A percentile compares a stretch with the other conserved stretches of the same genome.
These are phyloP conservation scores for Tubosaeta sp. DNA, from an alignment of 768 basidiomycete genomes.

Conservation along the genomic window DNA sequence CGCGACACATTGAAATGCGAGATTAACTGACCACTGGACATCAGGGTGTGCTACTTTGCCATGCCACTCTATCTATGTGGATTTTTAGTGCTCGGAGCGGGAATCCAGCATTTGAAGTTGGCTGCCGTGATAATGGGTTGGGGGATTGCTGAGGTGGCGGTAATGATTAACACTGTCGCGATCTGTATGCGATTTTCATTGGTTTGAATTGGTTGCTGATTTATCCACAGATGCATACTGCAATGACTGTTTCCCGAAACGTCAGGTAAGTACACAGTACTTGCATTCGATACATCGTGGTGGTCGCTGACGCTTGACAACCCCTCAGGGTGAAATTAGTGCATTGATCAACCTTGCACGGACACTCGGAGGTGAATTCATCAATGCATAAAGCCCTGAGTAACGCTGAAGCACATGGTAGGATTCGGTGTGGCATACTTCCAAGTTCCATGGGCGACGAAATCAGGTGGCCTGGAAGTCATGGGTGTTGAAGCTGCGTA, in stretches of 20 bases:
- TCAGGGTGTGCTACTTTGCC: slow-evolving; percentile 37
- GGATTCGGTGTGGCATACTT: slow-evolving; percentile 39
- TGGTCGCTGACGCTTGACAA: background rate
- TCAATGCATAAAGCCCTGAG: background rate
- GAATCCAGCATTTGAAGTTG: slow-evolving; percentile 30
- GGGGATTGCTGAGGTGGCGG: slow-evolving; percentile 37
- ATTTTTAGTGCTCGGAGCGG: slow-evolving; percentile 40
- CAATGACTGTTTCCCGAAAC: slow-evolving; percentile 36
- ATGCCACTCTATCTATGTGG: slow-evolving; percentile 39
- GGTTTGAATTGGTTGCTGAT: background rate
- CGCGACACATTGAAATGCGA: no score
- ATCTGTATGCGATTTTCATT: slow-evolving; percentile 26
- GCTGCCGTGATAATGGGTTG: slow-evolving; percentile 38
- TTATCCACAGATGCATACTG: slow-evolving; percentile 33
- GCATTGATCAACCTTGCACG: slow-evolving; percentile 42
- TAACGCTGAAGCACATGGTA: background rate
- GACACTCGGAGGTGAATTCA: slow-evolving; percentile 25
- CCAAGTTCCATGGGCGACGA: slow-evolving; percentile 38
- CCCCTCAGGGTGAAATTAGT: slow-evolving; percentile 37
- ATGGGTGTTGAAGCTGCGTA: slow-evolving; percentile 38
- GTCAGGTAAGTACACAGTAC: slow-evolving; percentile 16
- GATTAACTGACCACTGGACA: background rate
- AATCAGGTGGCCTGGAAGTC: slow-evolving; percentile 32
- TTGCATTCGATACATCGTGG: background rate
- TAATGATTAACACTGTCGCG: slow-evolving; percentile 39